Percentiles rank a stretch among this genome's conserved stretches.
Evolutionary conservation across 768 basidiomycete genomes (phyloP).

Genomic region (Rhodotorula graminis): DNA sequence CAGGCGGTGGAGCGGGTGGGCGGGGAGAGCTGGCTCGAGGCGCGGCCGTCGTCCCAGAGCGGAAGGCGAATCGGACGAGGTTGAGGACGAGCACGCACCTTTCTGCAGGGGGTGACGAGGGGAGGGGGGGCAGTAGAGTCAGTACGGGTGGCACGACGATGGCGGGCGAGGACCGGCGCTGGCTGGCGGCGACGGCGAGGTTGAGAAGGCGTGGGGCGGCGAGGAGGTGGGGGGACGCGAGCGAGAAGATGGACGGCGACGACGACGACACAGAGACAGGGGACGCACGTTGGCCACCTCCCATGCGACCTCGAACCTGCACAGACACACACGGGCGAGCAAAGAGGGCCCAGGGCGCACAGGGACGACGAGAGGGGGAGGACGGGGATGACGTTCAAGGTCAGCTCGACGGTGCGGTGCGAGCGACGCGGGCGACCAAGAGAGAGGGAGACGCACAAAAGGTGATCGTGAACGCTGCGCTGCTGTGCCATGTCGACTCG

Average conservation of each 20-base stretch:
- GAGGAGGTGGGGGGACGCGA: not conserved
- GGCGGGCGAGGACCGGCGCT: not conserved
- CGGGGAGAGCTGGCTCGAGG: too few species aligned
- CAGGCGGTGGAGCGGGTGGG: too few species aligned
- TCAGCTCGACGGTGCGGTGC: too few species aligned
- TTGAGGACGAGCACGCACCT: not conserved
- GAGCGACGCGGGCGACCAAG: not conserved
- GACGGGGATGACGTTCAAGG: not conserved
- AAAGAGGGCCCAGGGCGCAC: not conserved
- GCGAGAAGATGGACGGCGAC: not conserved
- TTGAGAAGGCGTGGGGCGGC: too few species aligned
- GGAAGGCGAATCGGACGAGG: too few species aligned
- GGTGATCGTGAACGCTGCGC: constrained; percentile 29
- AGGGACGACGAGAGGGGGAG: constrained; percentile 5
- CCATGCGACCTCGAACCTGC: constrained; percentile 33
- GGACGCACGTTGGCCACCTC: constrained; percentile 27
- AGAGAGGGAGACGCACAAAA: constrained; percentile 7
- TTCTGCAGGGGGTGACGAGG: not conserved
- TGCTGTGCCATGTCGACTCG: constrained; percentile 8
- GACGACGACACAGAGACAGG: too few species aligned
- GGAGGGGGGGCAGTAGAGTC: not conserved
- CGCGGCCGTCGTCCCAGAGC: too few species aligned
- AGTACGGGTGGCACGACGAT: not conserved
- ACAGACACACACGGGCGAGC: not conserved
- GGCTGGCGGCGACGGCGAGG: too few species aligned